Base-by-base conservation (phyloP, 23 red algal species). In the Cyanidioschyzon merolae region DNA sequence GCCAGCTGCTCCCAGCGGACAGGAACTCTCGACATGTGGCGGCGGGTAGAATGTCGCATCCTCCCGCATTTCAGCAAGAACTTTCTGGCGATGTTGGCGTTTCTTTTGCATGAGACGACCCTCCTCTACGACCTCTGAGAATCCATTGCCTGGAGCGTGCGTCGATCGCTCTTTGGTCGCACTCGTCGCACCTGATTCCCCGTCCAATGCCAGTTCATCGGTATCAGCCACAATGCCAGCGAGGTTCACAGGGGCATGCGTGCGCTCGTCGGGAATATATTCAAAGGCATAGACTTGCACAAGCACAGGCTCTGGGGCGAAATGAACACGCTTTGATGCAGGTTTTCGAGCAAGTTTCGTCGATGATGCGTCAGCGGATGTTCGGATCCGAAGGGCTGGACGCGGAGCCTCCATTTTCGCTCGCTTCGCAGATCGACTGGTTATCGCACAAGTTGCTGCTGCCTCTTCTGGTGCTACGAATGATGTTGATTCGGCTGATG, bases 61-160 rank as follows among this genome's bases (percentile, higher is more conserved):
- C 32, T 71, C 63, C 2, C 30, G 63, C 63, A 71, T 71, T 15
- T 71, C 63, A 27, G 7, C 63, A 7, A 71, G 32, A 25, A 27
- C 63, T 35, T 71, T 71, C 7, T 27, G 63, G 3, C 63, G 63
- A 32, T 27, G 63, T 35, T 71, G 63, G 63, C 63, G 63, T 27
- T 17, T 71, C 2, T 35, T 7, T 32, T 71, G 63, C 63, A 71
- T 71, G 63, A 71, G 63, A 32, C 63, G 63, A 35, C 63, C 63
- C 63, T 71, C 63, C 32, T 71, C 63, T 3, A 35, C 63, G n/a
- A 71, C 63, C 63, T 71, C 63, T 7, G 63, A 71, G 63, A 71
- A 71, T 7, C 12, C 63, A 27, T 27, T 27, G 12, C n/a, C 63
- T 32, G n/a, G 2, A 3, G 21, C 29, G 21, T 7, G 2, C 63